Conservation (phyloP, 306 rosid species). For the Vigna angularis region DNA sequence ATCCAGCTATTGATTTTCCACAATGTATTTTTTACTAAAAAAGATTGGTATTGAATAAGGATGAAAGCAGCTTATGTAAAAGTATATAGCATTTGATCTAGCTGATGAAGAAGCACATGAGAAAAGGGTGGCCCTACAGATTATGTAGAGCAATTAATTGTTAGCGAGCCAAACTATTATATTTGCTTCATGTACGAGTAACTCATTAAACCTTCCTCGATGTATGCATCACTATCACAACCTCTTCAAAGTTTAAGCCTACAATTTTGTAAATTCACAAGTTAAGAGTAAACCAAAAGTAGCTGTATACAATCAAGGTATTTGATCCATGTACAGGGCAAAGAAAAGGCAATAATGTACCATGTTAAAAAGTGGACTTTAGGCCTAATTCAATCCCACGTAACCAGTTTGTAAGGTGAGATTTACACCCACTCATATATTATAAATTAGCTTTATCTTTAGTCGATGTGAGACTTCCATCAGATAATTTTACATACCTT, state of each 20-base stretch:
- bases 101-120: not conserved
- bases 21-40: not conserved
- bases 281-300: conserved; percentile 14
- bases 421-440: no score
- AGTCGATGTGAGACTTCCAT: no score
- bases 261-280: not conserved
- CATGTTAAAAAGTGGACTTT: no score
- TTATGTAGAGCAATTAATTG: not conserved
- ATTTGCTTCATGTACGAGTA: conserved; percentile 14
- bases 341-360: conserved; percentile 6
- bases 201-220: conserved; percentile 24
- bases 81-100: conserved; percentile 4
- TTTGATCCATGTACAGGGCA: not conserved
- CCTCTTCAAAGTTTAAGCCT: conserved; percentile 15
- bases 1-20: not conserved
- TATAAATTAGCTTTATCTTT: no score
- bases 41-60: not conserved
- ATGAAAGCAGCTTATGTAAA: conserved; percentile 4
- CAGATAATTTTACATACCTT: conserved; percentile 59
- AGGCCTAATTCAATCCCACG: no score
- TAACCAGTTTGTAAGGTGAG: no score
- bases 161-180: not conserved
- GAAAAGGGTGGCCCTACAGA: not conserved
- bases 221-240: conserved; percentile 29
- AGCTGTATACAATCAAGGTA: not conserved